These are phyloP conservation scores for Isabelozyma rhagii DNA, from an alignment of 805 yeast genomes.

Conservation along the genomic window DNA sequence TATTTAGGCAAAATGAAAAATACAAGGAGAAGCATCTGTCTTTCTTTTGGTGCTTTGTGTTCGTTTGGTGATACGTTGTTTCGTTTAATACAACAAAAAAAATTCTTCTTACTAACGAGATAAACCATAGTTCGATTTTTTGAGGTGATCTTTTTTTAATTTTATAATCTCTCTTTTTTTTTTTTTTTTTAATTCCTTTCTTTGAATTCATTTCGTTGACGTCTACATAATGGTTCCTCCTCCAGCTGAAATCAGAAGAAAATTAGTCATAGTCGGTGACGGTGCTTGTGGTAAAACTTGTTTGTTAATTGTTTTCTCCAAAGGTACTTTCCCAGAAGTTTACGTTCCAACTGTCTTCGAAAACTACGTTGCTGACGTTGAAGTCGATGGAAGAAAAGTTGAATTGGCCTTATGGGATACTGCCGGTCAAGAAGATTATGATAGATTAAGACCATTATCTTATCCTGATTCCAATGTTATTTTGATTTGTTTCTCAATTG, in stretches of 20 bases:
- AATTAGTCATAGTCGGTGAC: constrained; percentile 92
- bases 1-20: background rate
- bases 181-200: background rate
- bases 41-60: background rate
- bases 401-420: constrained; percentile 97
- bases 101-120: no score
- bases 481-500: constrained; percentile 86
- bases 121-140: background rate
- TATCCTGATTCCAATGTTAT: constrained; percentile 93
- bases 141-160: no score
- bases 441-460: constrained; percentile 84
- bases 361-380: constrained; percentile 94
- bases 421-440: constrained; percentile 98
- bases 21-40: background rate
- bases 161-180: background rate
- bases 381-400: constrained; percentile 59
- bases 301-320: constrained; percentile 74
- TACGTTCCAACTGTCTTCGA: constrained; percentile 96
- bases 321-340: constrained; percentile 91
- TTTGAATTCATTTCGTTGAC: background rate
- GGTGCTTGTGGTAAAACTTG: constrained; percentile 98
- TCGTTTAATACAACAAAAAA: no score
- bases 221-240: constrained; percentile 35
- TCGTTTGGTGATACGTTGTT: no score
- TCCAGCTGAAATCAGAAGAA: constrained; percentile 62